Evolutionary conservation across 768 basidiomycete species (phyloP).

Genomic region (Russula sp.): DNA sequence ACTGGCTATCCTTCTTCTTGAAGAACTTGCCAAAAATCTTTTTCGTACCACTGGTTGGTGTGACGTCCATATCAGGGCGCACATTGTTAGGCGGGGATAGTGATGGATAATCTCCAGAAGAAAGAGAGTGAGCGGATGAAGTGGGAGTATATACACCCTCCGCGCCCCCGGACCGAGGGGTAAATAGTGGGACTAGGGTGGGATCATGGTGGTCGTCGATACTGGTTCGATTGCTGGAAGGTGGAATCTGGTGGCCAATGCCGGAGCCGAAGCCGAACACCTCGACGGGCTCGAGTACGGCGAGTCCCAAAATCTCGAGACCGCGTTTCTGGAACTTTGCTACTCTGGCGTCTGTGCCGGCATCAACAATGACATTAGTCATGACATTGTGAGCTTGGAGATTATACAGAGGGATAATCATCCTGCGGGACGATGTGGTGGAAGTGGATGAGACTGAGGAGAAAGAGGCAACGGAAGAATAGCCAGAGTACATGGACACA

Average conservation of each 20-base stretch:
- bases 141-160: conserved; percentile 25
- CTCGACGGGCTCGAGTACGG: conserved; percentile 76
- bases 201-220: conserved; percentile 31
- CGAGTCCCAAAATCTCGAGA: conserved; percentile 74
- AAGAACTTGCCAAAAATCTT: conserved; percentile 69
- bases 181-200: not conserved
- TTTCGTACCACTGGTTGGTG: conserved; percentile 46
- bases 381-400: conserved; percentile 85
- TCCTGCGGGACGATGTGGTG: conserved; percentile 52
- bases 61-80: conserved; percentile 31
- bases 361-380: conserved; percentile 82
- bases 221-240: conserved; percentile 36
- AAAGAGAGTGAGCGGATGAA: conserved; percentile 29
- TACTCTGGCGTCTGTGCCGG: conserved; percentile 65
- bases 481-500: conserved; percentile 43
- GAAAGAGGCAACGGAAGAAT: conserved; percentile 48
- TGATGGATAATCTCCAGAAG: conserved; percentile 20
- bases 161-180: conserved; percentile 7
- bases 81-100: conserved; percentile 32
- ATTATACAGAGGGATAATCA: conserved; percentile 84
- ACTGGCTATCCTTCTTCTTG: conserved; percentile 48
- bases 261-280: conserved; percentile 47
- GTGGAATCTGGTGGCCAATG: conserved; percentile 25
- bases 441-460: conserved; percentile 40
- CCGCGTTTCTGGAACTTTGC: conserved; percentile 71